A percentile compares a stretch with the other conserved stretches of the same genome.
Evolutionary conservation across 805 yeast genomes (phyloP).

Genomic region (Soucietia sequanensis): DNA sequence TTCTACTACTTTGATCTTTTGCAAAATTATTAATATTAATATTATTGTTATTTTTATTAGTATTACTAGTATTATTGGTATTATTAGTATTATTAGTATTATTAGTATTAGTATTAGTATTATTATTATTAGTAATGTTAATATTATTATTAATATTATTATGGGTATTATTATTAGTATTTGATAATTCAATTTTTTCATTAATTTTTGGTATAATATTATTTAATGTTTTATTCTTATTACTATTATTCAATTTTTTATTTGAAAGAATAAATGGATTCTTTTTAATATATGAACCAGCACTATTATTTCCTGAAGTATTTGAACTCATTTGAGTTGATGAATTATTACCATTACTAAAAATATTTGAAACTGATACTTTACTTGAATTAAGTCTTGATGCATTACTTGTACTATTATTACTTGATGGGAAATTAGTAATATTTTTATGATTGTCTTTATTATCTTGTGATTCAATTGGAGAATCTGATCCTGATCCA

Average conservation of each 20-base stretch:
- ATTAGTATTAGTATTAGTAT: conserved; percentile 7
- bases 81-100: conserved; percentile 2
- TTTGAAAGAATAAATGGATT: neutral
- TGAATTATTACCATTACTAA: conserved; percentile 7
- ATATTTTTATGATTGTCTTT: too few species aligned
- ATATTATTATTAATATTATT: conserved; percentile 10
- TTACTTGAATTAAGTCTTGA: neutral
- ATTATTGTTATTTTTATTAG: conserved; percentile 2
- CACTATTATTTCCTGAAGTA: conserved; percentile 7
- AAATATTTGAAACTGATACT: conserved; percentile 5
- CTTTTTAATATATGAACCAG: conserved; percentile 5
- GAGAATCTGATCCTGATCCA: conserved; percentile 4
- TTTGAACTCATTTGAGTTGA: conserved; percentile 5
- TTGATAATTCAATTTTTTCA: too few species aligned
- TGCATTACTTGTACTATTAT: neutral
- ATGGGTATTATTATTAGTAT: conserved; percentile 1
- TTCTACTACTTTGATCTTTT: conserved; percentile 18
- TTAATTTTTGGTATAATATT: too few species aligned
- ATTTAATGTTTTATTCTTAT: neutral
- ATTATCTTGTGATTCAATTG: conserved; percentile 1
- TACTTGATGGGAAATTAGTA: neutral
- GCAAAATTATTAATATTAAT: conserved; percentile 12
- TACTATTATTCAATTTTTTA: neutral
- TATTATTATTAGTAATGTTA: conserved; percentile 3
- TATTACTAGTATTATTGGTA: conserved; percentile 8